Conservation (phyloP, 768 basidiomycete genomes). For the Lentinula sp. region DNA sequence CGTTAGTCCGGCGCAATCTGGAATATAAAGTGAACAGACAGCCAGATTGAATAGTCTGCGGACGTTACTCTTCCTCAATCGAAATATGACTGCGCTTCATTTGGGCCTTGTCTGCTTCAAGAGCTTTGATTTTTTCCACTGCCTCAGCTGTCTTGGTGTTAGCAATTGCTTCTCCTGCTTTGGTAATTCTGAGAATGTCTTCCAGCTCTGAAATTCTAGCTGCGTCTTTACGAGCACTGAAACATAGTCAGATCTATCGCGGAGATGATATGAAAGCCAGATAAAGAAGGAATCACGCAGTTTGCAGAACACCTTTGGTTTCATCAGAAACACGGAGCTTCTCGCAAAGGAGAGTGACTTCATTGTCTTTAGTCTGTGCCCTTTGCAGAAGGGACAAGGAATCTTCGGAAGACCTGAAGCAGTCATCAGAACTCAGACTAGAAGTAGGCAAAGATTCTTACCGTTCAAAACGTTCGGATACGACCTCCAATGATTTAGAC, state of each 20-base stretch:
- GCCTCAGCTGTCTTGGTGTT: not conserved
- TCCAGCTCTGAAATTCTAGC: conserved; percentile 4
- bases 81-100: conserved; percentile 14
- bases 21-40: not conserved
- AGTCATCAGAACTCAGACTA: not conserved
- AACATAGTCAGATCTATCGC: not conserved
- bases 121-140: not conserved
- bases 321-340: not conserved
- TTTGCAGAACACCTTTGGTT: not conserved
- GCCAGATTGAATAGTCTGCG: not conserved
- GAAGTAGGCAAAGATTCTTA: not conserved
- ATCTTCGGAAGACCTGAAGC: not conserved
- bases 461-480: not conserved
- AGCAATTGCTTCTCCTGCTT: not conserved
- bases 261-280: not conserved
- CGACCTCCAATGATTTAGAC: not conserved
- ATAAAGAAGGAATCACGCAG: not conserved
- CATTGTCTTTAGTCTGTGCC: not conserved
- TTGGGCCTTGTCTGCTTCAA: conserved; percentile 13
- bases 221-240: not conserved
- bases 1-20: not conserved
- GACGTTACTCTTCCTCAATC: conserved; percentile 18
- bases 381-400: not conserved
- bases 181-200: not conserved
- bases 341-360: not conserved